Evolutionary conservation across 2,329 filamentous ascomycete species (phyloP).

Genomic region (Aspergillus sp.): DNA sequence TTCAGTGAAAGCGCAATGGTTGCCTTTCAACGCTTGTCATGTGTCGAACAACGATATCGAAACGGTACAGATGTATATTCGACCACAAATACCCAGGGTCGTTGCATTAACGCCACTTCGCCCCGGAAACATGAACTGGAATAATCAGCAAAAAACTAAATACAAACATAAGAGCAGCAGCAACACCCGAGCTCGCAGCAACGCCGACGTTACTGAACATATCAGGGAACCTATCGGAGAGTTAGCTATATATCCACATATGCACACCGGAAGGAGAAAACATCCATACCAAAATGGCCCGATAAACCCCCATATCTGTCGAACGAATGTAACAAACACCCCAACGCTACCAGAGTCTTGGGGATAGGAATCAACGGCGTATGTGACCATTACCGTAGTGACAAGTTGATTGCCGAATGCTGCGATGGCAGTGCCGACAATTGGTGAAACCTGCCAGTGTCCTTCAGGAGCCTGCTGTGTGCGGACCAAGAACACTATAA

Average conservation of each 20-base stretch:
- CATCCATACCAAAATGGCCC: slow-evolving; percentile 39
- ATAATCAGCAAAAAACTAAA: slow-evolving; percentile 18
- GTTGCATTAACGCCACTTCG: slow-evolving; percentile 12
- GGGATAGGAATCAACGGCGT: slow-evolving; percentile 58
- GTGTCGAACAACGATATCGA: too few relatives aligned
- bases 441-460: slow-evolving; percentile 58
- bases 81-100: too few relatives aligned
- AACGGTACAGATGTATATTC: too few relatives aligned
- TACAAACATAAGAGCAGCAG: slow-evolving; percentile 26
- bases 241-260: not conserved
- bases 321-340: slow-evolving; percentile 60
- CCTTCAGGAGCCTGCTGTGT: slow-evolving; percentile 46
- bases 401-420: slow-evolving; percentile 62
- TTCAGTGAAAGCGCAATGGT: not conserved
- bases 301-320: slow-evolving; percentile 42
- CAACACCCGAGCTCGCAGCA: slow-evolving; percentile 32
- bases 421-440: slow-evolving; percentile 56
- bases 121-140: slow-evolving; percentile 13
- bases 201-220: slow-evolving; percentile 38
- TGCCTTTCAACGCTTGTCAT: too few relatives aligned
- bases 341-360: slow-evolving; percentile 58
- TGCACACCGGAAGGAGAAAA: too few relatives aligned
- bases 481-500: slow-evolving; percentile 60
- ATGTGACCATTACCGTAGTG: slow-evolving; percentile 63
- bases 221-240: slow-evolving; percentile 28